Evolutionary conservation across 208 protist genomes (phyloP).

Genomic region (Wallacemonas collosoma): DNA sequence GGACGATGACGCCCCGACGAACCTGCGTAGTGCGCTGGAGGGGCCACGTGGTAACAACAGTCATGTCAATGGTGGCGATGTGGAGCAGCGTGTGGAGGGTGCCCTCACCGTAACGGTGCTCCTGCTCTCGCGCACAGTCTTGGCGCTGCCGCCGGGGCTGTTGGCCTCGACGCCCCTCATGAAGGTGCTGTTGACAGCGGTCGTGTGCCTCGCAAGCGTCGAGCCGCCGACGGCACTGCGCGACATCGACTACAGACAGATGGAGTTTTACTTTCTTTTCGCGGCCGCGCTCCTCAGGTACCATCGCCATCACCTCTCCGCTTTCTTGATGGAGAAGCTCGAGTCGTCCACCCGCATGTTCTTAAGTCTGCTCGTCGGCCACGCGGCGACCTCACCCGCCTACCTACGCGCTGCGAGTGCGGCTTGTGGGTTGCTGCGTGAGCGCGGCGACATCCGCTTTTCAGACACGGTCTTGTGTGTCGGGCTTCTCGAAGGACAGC

Average conservation of each 20-base stretch:
- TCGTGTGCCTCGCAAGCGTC: conserved; percentile 20
- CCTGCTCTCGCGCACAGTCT: conserved; percentile 7
- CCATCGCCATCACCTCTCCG: conserved; percentile 39
- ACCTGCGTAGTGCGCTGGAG: too few relatives aligned
- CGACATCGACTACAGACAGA: conserved; percentile 44
- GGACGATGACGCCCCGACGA: too few relatives aligned
- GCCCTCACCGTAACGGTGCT: conserved; percentile 10
- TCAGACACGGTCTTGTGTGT: conserved; percentile 62
- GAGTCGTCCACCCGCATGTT: conserved; percentile 31
- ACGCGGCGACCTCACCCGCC: conserved; percentile 31
- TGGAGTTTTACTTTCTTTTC: conserved; percentile 65
- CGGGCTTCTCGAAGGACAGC: conserved; percentile 62
- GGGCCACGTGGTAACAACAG: neutral
- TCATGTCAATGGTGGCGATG: neutral
- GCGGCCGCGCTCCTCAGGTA: conserved; percentile 48
- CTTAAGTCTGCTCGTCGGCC: conserved; percentile 54
- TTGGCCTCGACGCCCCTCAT: conserved; percentile 19
- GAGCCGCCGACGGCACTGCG: conserved; percentile 33
- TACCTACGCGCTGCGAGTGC: conserved; percentile 52
- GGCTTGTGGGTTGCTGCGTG: conserved; percentile 53
- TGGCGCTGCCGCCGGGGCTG: conserved; percentile 8
- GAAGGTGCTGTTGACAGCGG: conserved; percentile 26
- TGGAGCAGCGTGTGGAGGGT: neutral
- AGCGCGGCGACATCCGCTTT: conserved; percentile 23
- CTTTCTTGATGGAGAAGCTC: conserved; percentile 36